A percentile compares a stretch with the other conserved stretches of the same genome.
Conservation (phyloP, 177 flowering plant species). For the Vitis hybrid region DNA sequence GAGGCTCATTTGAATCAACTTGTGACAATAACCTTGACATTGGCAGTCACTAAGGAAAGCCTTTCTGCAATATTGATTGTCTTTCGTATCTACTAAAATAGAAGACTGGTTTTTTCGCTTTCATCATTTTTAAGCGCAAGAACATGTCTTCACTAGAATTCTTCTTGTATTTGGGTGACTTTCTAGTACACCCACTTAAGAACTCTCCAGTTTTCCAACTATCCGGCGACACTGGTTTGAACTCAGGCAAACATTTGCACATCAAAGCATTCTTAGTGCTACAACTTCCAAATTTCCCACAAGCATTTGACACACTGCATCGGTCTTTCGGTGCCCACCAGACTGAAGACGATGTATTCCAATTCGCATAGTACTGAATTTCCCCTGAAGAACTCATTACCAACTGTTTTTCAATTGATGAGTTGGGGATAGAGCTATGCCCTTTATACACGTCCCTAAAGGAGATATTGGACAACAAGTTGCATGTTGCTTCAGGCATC, state of each 20-base stretch:
- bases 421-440: not conserved
- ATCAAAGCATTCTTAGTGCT: slow-evolving; percentile 9
- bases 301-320: slow-evolving; percentile 32
- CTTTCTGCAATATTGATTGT: slow-evolving; percentile 21
- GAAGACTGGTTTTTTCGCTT: slow-evolving; percentile 21
- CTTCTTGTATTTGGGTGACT: slow-evolving; percentile 14
- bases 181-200: slow-evolving; percentile 36
- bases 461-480: slow-evolving; percentile 25
- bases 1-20: too few species aligned
- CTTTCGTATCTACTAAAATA: not conserved
- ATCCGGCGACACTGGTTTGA: slow-evolving; percentile 19
- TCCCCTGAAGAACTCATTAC: slow-evolving; percentile 26
- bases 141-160: slow-evolving; percentile 17
- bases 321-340: slow-evolving; percentile 33
- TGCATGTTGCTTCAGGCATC: slow-evolving; percentile 16
- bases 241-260: slow-evolving; percentile 52
- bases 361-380: slow-evolving; percentile 8
- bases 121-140: slow-evolving; percentile 28
- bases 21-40: slow-evolving; percentile 27
- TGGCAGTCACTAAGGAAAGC: slow-evolving; percentile 32
- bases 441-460: not conserved
- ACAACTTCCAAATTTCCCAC: slow-evolving; percentile 44
- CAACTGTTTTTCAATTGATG: slow-evolving; percentile 23
- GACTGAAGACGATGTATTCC: slow-evolving; percentile 18
- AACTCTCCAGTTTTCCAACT: slow-evolving; percentile 32